Evolutionary conservation across 768 basidiomycete species (phyloP).

Genomic region (Chlorophyllum brunneum): DNA sequence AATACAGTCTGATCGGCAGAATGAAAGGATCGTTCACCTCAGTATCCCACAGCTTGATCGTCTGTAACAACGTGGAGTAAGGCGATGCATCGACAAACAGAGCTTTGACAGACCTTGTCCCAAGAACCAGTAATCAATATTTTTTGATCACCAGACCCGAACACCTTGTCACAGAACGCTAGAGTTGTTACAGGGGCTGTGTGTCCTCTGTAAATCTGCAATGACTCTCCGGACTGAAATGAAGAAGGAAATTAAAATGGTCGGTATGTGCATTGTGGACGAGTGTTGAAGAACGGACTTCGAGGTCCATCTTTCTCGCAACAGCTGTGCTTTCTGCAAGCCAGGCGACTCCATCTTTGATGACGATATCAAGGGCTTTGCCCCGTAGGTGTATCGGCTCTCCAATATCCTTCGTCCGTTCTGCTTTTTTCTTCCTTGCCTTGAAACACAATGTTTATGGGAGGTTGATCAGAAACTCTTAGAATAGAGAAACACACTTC

Average conservation of each 20-base stretch:
- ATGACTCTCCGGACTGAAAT: constrained; percentile 72
- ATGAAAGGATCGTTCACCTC: constrained; percentile 42
- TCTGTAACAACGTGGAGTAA: constrained; percentile 36
- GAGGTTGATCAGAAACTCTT: constrained; percentile 4
- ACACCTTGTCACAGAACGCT: constrained; percentile 51
- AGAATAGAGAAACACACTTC: constrained; percentile 38
- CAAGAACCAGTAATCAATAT: constrained; percentile 88
- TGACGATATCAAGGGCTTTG: constrained; percentile 67
- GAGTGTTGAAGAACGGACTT: too few species aligned
- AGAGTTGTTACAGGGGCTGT: constrained; percentile 85
- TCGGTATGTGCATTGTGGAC: too few species aligned
- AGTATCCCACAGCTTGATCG: constrained; percentile 84
- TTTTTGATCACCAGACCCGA: constrained; percentile 36
- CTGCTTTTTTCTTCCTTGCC: constrained; percentile 72
- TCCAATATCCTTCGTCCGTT: constrained; percentile 67
- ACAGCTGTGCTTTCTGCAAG: constrained; percentile 84
- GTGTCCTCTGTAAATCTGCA: constrained; percentile 78
- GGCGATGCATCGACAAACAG: neutral
- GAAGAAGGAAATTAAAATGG: neutral
- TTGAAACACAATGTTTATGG: constrained; percentile 22
- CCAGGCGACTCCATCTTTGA: constrained; percentile 71
- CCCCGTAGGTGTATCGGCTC: constrained; percentile 73
- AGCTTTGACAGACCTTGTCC: constrained; percentile 61
- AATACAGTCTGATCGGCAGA: neutral
- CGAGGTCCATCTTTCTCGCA: constrained; percentile 68